These are phyloP conservation scores for Elongisporangium anandrum DNA, from an alignment of 352 stramenopile genomes.

Conservation along the genomic window DNA sequence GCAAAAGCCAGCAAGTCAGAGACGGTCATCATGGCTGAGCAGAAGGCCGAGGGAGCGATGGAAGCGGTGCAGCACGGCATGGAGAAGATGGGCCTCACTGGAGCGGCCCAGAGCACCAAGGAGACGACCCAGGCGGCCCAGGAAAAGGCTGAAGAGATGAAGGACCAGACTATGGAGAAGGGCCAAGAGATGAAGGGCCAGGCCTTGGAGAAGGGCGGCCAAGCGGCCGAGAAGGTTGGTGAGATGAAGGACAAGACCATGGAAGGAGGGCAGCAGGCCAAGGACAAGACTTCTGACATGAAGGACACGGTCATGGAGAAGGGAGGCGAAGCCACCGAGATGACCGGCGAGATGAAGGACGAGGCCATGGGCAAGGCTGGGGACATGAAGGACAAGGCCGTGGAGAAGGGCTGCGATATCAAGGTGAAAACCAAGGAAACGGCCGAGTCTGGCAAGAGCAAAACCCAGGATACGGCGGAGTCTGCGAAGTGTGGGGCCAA, in stretches of 20 bases:
- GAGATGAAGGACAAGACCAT: conserved; percentile 11
- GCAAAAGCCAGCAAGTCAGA: conserved; percentile 39
- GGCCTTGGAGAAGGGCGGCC: conserved; percentile 11
- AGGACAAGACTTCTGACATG: conserved; percentile 10
- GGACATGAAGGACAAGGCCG: conserved; percentile 8
- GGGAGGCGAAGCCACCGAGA: too few species aligned
- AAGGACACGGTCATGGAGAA: background rate
- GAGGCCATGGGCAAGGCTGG: conserved; percentile 10
- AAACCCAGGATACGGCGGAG: conserved; percentile 10
- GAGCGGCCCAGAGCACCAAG: background rate
- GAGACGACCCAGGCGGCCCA: conserved; percentile 22
- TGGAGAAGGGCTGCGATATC: conserved; percentile 9
- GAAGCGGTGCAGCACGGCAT: conserved; percentile 17
- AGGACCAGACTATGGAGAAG: conserved; percentile 9
- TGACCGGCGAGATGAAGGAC: conserved; percentile 5
- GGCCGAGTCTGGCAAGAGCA: conserved; percentile 8
- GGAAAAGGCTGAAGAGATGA: conserved; percentile 13
- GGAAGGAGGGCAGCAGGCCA: conserved; percentile 1
- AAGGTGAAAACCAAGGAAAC: conserved; percentile 7
- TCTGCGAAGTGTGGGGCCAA: conserved; percentile 14
- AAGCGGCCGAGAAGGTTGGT: conserved; percentile 12
- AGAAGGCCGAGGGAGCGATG: conserved; percentile 19
- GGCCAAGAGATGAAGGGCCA: conserved; percentile 20
- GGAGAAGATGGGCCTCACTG: conserved; percentile 9
- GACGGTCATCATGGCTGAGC: conserved; percentile 31